These are phyloP conservation scores for Pseudocercospora crystallina DNA, from an alignment of 2,329 filamentous ascomycete genomes.

Conservation along the genomic window DNA sequence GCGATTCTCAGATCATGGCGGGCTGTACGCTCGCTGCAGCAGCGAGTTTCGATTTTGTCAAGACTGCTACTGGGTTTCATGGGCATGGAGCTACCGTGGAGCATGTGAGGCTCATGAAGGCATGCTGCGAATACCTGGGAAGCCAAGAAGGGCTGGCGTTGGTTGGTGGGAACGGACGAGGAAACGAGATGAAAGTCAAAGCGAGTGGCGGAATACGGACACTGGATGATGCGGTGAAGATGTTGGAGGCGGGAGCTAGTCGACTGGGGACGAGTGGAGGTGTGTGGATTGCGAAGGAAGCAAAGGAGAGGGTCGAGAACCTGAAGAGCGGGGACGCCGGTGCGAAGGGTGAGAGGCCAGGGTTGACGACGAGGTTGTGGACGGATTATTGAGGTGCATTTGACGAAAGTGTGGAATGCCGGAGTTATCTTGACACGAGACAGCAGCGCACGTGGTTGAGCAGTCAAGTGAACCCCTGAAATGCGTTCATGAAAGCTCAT, in stretches of 20 bases:
- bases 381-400: too few relatives aligned
- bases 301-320: constrained; percentile 25
- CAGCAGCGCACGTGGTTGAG: too few relatives aligned
- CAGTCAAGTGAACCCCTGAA: too few relatives aligned
- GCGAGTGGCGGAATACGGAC: constrained; percentile 59
- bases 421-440: too few relatives aligned
- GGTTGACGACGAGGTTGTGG: too few relatives aligned
- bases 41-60: constrained; percentile 59
- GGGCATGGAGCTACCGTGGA: constrained; percentile 55
- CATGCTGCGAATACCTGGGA: constrained; percentile 46
- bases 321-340: too few relatives aligned
- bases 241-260: constrained; percentile 58
- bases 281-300: constrained; percentile 56
- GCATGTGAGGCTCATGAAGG: constrained; percentile 56
- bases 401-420: too few relatives aligned
- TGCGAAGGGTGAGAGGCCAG: too few relatives aligned
- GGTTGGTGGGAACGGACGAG: constrained; percentile 25
- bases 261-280: constrained; percentile 58
- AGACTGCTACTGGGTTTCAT: constrained; percentile 61
- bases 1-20: constrained; percentile 51
- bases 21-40: constrained; percentile 53
- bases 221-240: constrained; percentile 50
- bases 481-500: too few relatives aligned
- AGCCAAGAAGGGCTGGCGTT: background rate
- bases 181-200: constrained; percentile 52